These are phyloP conservation scores for Aureobasidium namibiae DNA, from an alignment of 2,329 filamentous ascomycete genomes.

Conservation along the genomic window DNA sequence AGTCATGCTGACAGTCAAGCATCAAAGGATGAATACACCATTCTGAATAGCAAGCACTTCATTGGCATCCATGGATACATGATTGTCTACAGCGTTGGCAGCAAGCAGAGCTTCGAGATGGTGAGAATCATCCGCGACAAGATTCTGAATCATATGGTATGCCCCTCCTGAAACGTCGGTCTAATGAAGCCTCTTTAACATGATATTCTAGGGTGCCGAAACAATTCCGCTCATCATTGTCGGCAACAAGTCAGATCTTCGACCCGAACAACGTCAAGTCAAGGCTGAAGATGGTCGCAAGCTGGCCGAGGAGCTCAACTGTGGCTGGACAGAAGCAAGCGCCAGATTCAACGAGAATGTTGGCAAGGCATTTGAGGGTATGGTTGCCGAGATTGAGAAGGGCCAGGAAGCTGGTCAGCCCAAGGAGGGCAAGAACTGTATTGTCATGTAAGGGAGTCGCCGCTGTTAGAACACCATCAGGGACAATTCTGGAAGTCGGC, in stretches of 20 bases:
- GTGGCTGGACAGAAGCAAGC: constrained; percentile 90
- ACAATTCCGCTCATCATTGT: constrained; percentile 90
- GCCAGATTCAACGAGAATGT: constrained; percentile 94
- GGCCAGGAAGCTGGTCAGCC: constrained; percentile 75
- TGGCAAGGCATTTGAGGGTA: constrained; percentile 80
- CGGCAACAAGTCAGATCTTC: constrained; percentile 92
- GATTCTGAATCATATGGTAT: constrained; percentile 88
- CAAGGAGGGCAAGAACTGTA: constrained; percentile 73
- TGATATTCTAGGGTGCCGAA: constrained; percentile 63
- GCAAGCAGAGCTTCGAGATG: constrained; percentile 94
- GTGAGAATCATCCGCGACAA: constrained; percentile 92
- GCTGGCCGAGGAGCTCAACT: constrained; percentile 77
- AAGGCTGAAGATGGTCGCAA: constrained; percentile 75
- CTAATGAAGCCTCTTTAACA: background rate
- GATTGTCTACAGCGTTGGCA: constrained; percentile 96
- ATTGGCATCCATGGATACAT: constrained; percentile 99
- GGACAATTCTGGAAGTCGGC: background rate
- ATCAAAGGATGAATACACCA: constrained; percentile 87
- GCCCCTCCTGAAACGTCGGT: constrained; percentile 23
- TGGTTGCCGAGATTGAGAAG: constrained; percentile 93
- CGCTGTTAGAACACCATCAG: background rate
- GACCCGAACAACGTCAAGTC: constrained; percentile 88
- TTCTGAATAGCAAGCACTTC: constrained; percentile 96
- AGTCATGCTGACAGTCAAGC: background rate
- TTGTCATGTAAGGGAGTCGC: constrained; percentile 60